Percentiles rank a stretch among this genome's conserved stretches.
phyloP scores from a whole-genome alignment of 192 early-diverging fungal species.

The Coemansia sp. region DNA sequence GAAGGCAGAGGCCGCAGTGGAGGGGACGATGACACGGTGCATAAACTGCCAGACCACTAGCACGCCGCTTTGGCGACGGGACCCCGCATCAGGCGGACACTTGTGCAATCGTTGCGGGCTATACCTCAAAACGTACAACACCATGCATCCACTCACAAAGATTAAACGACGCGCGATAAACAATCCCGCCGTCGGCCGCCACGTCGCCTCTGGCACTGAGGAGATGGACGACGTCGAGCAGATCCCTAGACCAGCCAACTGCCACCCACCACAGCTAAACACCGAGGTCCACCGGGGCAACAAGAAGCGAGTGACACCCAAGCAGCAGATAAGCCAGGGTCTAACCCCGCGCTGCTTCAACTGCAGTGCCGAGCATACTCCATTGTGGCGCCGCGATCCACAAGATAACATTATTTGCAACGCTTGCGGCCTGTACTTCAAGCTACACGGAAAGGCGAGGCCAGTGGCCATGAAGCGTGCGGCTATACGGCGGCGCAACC shows the following conservation, averaged over 20 bases:
- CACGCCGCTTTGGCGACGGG: constrained; percentile 80
- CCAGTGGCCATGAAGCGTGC: constrained; percentile 90
- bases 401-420: constrained; percentile 94
- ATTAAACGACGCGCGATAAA: constrained; percentile 48
- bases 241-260: constrained; percentile 50
- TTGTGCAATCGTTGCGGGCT: constrained; percentile 82
- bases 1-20: not conserved
- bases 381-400: constrained; percentile 93
- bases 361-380: constrained; percentile 88
- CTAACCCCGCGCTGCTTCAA: constrained; percentile 71
- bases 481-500: constrained; percentile 91
- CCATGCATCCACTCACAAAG: constrained; percentile 52
- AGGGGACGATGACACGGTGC: constrained; percentile 44
- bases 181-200: constrained; percentile 3
- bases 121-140: constrained; percentile 58
- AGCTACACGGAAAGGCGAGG: constrained; percentile 88
- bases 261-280: constrained; percentile 31
- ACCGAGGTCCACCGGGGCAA: constrained; percentile 2
- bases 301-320: constrained; percentile 48
- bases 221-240: constrained; percentile 75
- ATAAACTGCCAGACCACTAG: constrained; percentile 78
- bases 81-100: constrained; percentile 66
- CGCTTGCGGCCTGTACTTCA: constrained; percentile 95
- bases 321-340: constrained; percentile 56
- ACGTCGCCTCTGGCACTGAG: constrained; percentile 53